These are phyloP conservation scores for Monilinia fructicola DNA, from an alignment of 2,329 filamentous ascomycete species.

Conservation along the genomic window DNA sequence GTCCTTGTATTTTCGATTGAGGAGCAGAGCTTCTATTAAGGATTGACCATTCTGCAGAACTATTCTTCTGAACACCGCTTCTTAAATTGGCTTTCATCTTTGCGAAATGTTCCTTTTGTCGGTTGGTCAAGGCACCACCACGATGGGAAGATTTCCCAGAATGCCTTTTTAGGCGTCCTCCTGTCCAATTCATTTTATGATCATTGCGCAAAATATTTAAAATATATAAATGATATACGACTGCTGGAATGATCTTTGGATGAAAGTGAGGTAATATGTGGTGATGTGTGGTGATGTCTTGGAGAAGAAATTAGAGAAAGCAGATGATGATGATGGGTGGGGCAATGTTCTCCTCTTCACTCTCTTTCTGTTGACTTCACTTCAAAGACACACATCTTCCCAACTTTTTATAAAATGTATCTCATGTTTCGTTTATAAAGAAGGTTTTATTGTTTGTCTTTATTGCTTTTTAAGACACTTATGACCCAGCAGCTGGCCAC, in stretches of 20 bases:
- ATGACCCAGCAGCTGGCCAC: background rate
- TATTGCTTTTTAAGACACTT: background rate
- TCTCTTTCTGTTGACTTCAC: background rate
- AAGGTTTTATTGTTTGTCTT: background rate
- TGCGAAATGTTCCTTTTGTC: conserved; percentile 51
- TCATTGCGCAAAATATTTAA: background rate
- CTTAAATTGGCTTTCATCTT: conserved; percentile 43
- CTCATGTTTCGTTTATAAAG: too few species aligned
- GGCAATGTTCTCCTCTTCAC: background rate
- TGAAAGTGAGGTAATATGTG: background rate
- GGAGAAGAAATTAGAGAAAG: background rate
- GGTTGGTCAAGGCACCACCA: conserved; percentile 26
- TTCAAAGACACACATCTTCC: background rate
- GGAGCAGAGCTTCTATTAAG: conserved; percentile 27
- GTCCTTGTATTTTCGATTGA: conserved; percentile 8
- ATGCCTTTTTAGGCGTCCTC: conserved; percentile 48
- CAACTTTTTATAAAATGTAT: background rate
- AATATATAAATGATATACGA: background rate
- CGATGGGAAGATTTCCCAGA: conserved; percentile 40
- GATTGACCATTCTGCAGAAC: conserved; percentile 35
- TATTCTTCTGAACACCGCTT: conserved; percentile 37
- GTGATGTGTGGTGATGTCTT: background rate
- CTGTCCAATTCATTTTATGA: conserved; percentile 51
- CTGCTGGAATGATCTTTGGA: background rate
- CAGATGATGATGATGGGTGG: background rate